These are phyloP conservation scores for Camellia oleifera DNA, from an alignment of 179 eudicot genomes.

Conservation along the genomic window DNA sequence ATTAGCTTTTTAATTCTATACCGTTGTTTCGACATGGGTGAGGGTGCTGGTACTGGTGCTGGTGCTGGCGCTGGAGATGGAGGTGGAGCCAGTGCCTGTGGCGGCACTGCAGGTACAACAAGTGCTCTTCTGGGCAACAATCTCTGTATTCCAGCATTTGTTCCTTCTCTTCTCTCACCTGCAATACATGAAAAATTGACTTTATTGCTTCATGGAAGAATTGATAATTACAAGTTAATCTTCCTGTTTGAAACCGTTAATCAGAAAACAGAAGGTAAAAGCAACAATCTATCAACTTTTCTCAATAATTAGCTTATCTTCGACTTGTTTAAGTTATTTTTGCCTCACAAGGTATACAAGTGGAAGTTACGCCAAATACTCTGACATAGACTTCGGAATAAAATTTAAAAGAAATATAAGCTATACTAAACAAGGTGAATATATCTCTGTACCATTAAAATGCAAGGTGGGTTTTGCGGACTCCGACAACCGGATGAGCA, in stretches of 20 bases:
- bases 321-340: too few relatives aligned
- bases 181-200: constrained; percentile 5
- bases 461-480: constrained; percentile 29
- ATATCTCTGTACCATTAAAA: constrained; percentile 20
- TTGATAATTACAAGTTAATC: too few relatives aligned
- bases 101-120: neutral
- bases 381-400: too few relatives aligned
- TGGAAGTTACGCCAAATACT: too few relatives aligned
- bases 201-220: neutral
- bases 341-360: too few relatives aligned
- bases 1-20: neutral
- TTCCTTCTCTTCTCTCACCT: constrained; percentile 21
- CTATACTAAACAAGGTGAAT: too few relatives aligned
- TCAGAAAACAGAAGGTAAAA: too few relatives aligned
- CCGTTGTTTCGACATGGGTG: neutral
- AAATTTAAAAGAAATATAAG: too few relatives aligned
- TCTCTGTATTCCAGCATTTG: neutral
- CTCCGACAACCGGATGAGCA: constrained; percentile 57
- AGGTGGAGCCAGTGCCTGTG: neutral
- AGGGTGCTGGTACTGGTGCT: constrained; percentile 14
- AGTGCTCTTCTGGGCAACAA: constrained; percentile 24
- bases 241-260: too few relatives aligned
- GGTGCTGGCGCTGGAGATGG: constrained; percentile 18
- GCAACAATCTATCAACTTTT: too few relatives aligned
- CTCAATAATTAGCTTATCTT: too few relatives aligned